phyloP scores from a whole-genome alignment of 257 asterid genomes.

The Avicennia marina region DNA sequence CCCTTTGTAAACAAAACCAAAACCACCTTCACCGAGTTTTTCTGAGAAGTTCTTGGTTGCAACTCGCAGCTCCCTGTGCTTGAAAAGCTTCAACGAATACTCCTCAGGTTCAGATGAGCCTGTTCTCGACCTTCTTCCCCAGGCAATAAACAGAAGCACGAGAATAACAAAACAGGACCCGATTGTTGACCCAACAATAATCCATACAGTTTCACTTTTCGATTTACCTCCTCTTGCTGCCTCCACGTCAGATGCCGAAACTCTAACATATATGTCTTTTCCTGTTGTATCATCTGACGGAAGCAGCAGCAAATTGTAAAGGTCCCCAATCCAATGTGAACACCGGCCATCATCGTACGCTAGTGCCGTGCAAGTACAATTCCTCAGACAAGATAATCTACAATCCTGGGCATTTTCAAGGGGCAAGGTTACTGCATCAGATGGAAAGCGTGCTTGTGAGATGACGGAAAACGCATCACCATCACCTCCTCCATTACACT shows the following conservation, averaged over 20 bases:
- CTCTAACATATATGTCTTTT: constrained; percentile 6
- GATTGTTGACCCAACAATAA: constrained; percentile 24
- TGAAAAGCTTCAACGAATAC: constrained; percentile 36
- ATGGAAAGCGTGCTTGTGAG: background rate
- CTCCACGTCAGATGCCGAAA: constrained; percentile 32
- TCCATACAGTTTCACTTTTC: constrained; percentile 19
- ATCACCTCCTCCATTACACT: background rate
- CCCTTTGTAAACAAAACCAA: constrained; percentile 52
- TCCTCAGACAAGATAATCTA: constrained; percentile 31
- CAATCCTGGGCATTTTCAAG: constrained; percentile 25
- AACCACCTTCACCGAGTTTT: constrained; percentile 51
- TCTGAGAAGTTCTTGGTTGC: constrained; percentile 47
- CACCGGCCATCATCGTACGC: constrained; percentile 23
- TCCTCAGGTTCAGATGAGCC: constrained; percentile 20
- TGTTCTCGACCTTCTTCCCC: constrained; percentile 7
- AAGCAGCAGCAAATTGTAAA: constrained; percentile 15
- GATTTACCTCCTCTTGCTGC: background rate
- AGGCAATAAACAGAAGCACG: constrained; percentile 16
- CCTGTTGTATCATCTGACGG: constrained; percentile 15
- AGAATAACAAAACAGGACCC: constrained; percentile 27
- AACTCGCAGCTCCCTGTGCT: constrained; percentile 31
- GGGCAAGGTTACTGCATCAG: background rate
- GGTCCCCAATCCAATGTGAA: constrained; percentile 17
- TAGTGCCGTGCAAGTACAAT: constrained; percentile 46
- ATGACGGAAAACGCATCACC: background rate